These are phyloP conservation scores for Dryas drummondii DNA, from an alignment of 306 rosid species.

Conservation along the genomic window DNA sequence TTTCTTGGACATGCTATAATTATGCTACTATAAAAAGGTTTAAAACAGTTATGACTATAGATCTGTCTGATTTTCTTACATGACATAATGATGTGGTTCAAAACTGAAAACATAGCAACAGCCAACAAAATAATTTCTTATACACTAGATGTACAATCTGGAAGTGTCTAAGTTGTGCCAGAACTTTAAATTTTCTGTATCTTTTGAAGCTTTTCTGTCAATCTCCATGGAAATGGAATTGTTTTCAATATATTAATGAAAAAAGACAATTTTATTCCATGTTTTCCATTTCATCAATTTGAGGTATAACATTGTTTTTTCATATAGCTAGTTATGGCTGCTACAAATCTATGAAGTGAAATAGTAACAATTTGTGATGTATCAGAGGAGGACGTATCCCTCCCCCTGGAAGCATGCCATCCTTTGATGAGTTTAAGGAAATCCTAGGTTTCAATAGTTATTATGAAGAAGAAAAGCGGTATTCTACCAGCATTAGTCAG, in stretches of 20 bases:
- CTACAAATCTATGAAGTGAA: not conserved
- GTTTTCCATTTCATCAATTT: not conserved
- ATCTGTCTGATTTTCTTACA: not conserved
- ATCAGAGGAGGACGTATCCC: slow-evolving; percentile 92
- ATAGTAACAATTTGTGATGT: slow-evolving; percentile 13
- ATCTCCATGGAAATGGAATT: not conserved
- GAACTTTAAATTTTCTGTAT: not conserved
- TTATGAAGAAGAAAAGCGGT: slow-evolving; percentile 90
- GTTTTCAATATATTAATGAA: not conserved
- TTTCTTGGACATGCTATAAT: not conserved
- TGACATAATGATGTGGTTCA: slow-evolving; percentile 1
- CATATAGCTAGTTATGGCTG: not conserved
- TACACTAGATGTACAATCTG: not conserved
- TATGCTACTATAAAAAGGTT: not conserved
- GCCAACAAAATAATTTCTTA: not conserved
- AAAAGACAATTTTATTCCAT: not conserved
- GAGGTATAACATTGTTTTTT: not conserved
- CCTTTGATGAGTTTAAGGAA: slow-evolving; percentile 87
- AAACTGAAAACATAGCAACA: not conserved
- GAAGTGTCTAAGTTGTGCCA: not conserved
- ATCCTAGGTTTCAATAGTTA: slow-evolving; percentile 80
- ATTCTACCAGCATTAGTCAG: slow-evolving; percentile 47
- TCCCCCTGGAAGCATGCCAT: slow-evolving; percentile 93
- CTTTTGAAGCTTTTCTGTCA: not conserved
- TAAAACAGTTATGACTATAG: not conserved